A percentile compares a stretch with the other conserved stretches of the same genome.
phyloP scores from a whole-genome alignment of 2,329 filamentous ascomycete species.

The Proliferodiscus dingleyae region DNA sequence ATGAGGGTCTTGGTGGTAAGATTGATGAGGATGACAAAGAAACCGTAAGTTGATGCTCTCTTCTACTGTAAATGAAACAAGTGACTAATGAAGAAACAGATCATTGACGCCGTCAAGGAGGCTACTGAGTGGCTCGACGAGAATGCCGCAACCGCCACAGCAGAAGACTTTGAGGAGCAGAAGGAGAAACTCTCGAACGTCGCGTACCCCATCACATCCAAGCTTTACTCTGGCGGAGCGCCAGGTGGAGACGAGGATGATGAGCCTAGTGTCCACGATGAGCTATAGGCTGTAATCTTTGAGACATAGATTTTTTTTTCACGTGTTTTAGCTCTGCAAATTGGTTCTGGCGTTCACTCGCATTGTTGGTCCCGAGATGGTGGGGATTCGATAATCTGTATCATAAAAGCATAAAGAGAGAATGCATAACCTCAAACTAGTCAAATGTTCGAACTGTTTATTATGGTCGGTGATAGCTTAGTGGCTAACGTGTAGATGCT shows the following conservation, averaged over 20 bases:
- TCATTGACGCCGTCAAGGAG: constrained; percentile 96
- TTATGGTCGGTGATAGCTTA: too few species aligned
- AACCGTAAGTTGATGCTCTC: constrained; percentile 55
- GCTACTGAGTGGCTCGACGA: constrained; percentile 94
- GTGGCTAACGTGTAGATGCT: too few species aligned
- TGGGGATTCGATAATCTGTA: constrained; percentile 7
- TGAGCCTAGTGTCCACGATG: constrained; percentile 66
- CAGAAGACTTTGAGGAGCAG: constrained; percentile 98
- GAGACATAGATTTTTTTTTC: background rate
- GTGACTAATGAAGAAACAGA: constrained; percentile 42
- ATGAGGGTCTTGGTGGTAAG: constrained; percentile 96
- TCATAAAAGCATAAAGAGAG: constrained; percentile 14
- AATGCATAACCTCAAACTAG: background rate
- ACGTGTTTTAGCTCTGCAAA: constrained; percentile 1
- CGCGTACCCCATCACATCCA: constrained; percentile 98
- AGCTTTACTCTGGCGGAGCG: constrained; percentile 73
- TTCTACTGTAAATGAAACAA: background rate
- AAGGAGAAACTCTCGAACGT: constrained; percentile 98
- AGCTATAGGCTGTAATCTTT: constrained; percentile 61
- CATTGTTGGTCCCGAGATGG: constrained; percentile 7
- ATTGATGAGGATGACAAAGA: constrained; percentile 99
- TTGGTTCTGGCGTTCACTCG: constrained; percentile 1
- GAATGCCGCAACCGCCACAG: constrained; percentile 76
- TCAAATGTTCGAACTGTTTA: too few species aligned
- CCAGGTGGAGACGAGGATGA: constrained; percentile 65